Evolutionary conservation across 2,329 filamentous ascomycete species (phyloP).

Genomic region (Aspergillus fumigatus): DNA sequence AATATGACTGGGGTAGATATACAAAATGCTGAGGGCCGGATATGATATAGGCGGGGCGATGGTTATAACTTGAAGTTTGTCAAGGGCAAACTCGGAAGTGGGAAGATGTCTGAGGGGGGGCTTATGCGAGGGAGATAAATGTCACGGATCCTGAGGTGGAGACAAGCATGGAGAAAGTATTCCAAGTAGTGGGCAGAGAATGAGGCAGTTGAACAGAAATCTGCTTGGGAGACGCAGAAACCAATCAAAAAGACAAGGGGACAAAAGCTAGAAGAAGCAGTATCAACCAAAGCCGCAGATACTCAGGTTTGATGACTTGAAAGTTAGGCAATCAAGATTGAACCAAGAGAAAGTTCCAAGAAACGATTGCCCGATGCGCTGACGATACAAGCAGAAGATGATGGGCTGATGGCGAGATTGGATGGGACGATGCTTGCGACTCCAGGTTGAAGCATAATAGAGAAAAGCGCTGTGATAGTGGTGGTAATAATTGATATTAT

Average conservation of each 20-base stretch:
- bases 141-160: neutral
- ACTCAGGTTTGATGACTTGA: neutral
- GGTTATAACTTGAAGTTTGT: neutral
- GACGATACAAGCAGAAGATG: neutral
- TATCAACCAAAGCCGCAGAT: neutral
- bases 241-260: neutral
- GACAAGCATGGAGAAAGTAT: neutral
- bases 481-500: neutral
- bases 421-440: neutral
- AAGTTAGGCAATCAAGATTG: neutral
- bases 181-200: neutral
- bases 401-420: neutral
- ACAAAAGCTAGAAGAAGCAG: neutral
- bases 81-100: neutral
- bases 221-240: neutral
- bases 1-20: neutral
- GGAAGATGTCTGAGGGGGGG: neutral
- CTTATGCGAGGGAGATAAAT: neutral
- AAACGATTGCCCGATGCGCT: neutral
- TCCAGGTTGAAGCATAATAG: neutral
- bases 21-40: constrained; percentile 2
- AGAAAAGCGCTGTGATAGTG: neutral
- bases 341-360: neutral
- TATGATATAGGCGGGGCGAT: constrained; percentile 1
- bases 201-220: neutral